Evolutionary conservation across 352 stramenopile genomes (phyloP).

Genomic region (Aphanomyces cochlioides): DNA sequence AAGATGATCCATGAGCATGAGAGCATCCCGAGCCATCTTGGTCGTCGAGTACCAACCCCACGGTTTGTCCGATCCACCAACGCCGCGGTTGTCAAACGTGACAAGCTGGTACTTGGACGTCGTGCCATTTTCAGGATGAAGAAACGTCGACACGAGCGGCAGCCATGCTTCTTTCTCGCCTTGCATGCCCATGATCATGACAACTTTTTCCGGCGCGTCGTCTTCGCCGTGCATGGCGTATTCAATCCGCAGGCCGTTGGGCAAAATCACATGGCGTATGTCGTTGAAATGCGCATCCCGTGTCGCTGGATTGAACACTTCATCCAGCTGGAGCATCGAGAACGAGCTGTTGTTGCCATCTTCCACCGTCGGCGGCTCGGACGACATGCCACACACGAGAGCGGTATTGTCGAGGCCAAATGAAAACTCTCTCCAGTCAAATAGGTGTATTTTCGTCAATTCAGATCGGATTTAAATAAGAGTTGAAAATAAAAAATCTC

Average conservation of each 20-base stretch:
- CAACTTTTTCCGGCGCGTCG: conserved; percentile 4
- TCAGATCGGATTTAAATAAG: too few relatives aligned
- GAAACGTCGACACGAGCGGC: conserved; percentile 4
- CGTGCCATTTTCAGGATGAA: neutral
- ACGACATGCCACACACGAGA: too few relatives aligned
- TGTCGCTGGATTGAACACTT: neutral
- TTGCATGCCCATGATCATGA: conserved; percentile 6
- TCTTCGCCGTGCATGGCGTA: conserved; percentile 5
- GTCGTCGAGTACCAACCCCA: conserved; percentile 4
- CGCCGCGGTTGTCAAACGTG: conserved; percentile 17
- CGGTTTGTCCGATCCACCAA: conserved; percentile 7
- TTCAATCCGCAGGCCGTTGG: neutral
- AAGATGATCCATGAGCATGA: conserved; percentile 2
- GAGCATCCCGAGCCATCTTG: neutral
- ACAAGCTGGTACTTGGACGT: neutral
- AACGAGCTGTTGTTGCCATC: neutral
- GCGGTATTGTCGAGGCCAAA: too few relatives aligned
- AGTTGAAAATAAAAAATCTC: too few relatives aligned
- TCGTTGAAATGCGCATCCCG: neutral
- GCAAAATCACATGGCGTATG: neutral
- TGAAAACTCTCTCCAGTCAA: too few relatives aligned
- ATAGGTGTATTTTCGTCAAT: too few relatives aligned
- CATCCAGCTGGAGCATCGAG: neutral
- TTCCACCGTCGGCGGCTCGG: too few relatives aligned
- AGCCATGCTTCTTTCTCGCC: conserved; percentile 5